Conservation (phyloP, 2,329 filamentous ascomycete species). For the Beauveria sp. region DNA sequence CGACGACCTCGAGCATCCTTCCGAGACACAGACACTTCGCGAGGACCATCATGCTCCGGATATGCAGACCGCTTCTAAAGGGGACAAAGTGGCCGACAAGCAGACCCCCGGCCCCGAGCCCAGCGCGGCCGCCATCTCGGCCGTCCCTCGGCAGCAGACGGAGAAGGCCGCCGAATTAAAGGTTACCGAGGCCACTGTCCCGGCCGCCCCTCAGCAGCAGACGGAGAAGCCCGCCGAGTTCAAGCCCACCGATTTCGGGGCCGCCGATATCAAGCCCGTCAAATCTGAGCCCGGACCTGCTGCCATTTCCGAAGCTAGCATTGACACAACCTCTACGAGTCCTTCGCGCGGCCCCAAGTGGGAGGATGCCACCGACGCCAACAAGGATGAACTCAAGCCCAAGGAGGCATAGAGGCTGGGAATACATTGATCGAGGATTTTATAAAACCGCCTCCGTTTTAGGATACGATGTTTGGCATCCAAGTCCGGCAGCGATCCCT, state of each 20-base stretch:
- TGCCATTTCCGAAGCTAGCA: not conserved
- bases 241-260: not conserved
- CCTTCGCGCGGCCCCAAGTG: slow-evolving; percentile 14
- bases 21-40: not conserved
- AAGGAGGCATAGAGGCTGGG: slow-evolving; percentile 12
- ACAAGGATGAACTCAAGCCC: slow-evolving; percentile 14
- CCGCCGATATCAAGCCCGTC: not conserved
- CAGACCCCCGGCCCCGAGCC: not conserved
- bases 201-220: not conserved
- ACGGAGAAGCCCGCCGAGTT: not conserved
- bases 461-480: not conserved
- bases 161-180: not conserved
- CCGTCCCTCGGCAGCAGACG: not conserved
- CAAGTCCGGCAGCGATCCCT: not conserved
- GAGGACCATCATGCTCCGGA: not conserved
- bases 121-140: not conserved
- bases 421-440: not conserved
- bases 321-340: not conserved
- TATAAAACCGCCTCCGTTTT: not conserved
- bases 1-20: slow-evolving; percentile 9
- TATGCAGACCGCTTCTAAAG: not conserved
- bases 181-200: not conserved
- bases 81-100: not conserved
- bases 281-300: not conserved
- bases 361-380: slow-evolving; percentile 25